phyloP scores from a whole-genome alignment of 192 early-diverging fungal species.

The Coemansia sp. region DNA sequence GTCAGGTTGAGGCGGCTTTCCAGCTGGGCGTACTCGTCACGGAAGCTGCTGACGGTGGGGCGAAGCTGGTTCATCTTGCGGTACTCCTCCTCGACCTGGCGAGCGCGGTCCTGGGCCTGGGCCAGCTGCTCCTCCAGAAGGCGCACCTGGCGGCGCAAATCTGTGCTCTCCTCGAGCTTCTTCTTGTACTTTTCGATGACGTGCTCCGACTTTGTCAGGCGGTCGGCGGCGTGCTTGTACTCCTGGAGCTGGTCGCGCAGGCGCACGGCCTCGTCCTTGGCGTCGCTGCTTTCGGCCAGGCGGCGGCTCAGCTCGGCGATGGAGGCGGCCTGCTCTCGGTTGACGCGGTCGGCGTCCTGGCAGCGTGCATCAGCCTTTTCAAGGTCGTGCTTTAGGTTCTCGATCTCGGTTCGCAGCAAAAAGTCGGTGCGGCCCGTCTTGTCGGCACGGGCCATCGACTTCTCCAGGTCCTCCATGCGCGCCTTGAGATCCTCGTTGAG shows the following conservation, averaged over 20 bases:
- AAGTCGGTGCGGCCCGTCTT: slow-evolving; percentile 82
- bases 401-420: slow-evolving; percentile 80
- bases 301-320: slow-evolving; percentile 67
- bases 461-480: slow-evolving; percentile 77
- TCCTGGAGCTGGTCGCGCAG: slow-evolving; percentile 92
- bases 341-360: slow-evolving; percentile 62
- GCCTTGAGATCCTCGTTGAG: slow-evolving; percentile 70
- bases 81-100: slow-evolving; percentile 84
- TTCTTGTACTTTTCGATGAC: slow-evolving; percentile 97
- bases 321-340: slow-evolving; percentile 55
- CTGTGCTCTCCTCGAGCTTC: slow-evolving; percentile 83
- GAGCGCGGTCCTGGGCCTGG: slow-evolving; percentile 64
- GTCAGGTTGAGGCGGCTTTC: slow-evolving; percentile 68
- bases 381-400: slow-evolving; percentile 79
- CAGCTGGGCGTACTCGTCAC: slow-evolving; percentile 73
- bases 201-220: slow-evolving; percentile 88
- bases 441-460: slow-evolving; percentile 61
- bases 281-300: slow-evolving; percentile 56
- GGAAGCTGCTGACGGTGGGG: slow-evolving; percentile 82
- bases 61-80: slow-evolving; percentile 72
- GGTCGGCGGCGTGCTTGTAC: slow-evolving; percentile 85
- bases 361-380: slow-evolving; percentile 72
- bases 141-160: slow-evolving; percentile 75
- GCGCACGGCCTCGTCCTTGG: slow-evolving; percentile 65
- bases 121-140: slow-evolving; percentile 73